Evolutionary conservation across 1,139 yeast genomes (phyloP).

Genomic region (Nakaseomyces sp.): DNA sequence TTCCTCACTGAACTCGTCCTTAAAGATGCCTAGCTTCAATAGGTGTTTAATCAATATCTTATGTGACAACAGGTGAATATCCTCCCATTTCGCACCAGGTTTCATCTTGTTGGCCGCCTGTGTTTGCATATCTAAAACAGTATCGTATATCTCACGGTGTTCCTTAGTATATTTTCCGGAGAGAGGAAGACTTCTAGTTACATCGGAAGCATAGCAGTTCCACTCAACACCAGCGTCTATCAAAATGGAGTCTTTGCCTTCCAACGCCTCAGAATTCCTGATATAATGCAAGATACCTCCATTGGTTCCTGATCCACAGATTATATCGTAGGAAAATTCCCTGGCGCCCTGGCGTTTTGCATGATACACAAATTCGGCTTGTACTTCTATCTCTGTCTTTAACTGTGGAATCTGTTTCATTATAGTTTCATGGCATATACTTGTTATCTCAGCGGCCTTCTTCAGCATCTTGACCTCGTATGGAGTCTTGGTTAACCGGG

Average conservation of each 20-base stretch:
- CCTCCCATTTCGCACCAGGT: conserved; percentile 85
- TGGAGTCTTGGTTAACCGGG: conserved; percentile 75
- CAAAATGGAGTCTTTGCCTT: conserved; percentile 55
- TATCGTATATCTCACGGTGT: conserved; percentile 69
- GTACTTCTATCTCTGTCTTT: conserved; percentile 80
- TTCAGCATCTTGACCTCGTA: conserved; percentile 69
- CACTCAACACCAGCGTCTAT: conserved; percentile 98
- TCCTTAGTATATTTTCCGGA: conserved; percentile 84
- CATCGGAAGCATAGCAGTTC: conserved; percentile 87
- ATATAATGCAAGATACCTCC: conserved; percentile 89
- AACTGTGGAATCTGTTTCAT: conserved; percentile 91
- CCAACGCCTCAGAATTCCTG: conserved; percentile 63
- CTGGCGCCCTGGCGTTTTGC: conserved; percentile 91
- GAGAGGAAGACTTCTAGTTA: conserved; percentile 90
- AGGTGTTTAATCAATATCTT: conserved; percentile 64
- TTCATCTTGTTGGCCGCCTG: conserved; percentile 58
- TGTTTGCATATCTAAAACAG: conserved; percentile 78
- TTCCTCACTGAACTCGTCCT: conserved; percentile 46
- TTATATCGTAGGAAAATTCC: conserved; percentile 83
- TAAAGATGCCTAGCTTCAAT: conserved; percentile 67
- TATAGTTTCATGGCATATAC: conserved; percentile 80
- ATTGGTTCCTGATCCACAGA: conserved; percentile 87
- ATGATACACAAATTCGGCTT: conserved; percentile 91
- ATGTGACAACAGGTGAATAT: conserved; percentile 73
- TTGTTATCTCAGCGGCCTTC: conserved; percentile 77